These are phyloP conservation scores for Boletus rubescentipes DNA, from an alignment of 768 basidiomycete genomes.

Conservation along the genomic window DNA sequence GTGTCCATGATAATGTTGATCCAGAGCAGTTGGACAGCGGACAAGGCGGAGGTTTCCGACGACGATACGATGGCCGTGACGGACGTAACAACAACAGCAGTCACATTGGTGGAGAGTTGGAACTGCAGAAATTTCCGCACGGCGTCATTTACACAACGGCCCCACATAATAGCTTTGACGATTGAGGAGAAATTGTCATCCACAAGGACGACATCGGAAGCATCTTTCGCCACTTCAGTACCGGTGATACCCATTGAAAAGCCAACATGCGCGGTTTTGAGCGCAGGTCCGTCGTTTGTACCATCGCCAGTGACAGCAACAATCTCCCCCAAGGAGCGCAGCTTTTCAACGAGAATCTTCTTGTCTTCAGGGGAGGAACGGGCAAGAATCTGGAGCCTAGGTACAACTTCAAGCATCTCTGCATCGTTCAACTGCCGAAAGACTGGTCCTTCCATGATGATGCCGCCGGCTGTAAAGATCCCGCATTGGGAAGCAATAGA, in stretches of 20 bases:
- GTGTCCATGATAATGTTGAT: conserved; percentile 99
- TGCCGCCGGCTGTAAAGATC: conserved; percentile 89
- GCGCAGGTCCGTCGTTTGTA: conserved; percentile 95
- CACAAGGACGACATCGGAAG: conserved; percentile 98
- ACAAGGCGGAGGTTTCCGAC: conserved; percentile 79
- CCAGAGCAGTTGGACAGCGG: conserved; percentile 97
- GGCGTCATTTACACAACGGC: conserved; percentile 96
- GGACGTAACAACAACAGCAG: conserved; percentile 92
- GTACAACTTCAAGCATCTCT: conserved; percentile 81
- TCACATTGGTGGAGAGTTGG: conserved; percentile 92
- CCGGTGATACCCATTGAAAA: conserved; percentile 97
- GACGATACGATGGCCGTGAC: conserved; percentile 82
- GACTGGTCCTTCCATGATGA: conserved; percentile 97
- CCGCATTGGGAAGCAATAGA: conserved; percentile 97
- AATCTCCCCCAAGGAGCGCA: conserved; percentile 84
- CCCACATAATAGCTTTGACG: conserved; percentile 98
- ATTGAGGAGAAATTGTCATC: conserved; percentile 96
- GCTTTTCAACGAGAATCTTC: conserved; percentile 85
- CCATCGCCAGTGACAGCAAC: conserved; percentile 98
- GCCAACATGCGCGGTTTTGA: conserved; percentile 94
- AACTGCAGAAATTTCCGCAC: conserved; percentile 98
- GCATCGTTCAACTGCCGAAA: conserved; percentile 75
- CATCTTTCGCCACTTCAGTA: conserved; percentile 98
- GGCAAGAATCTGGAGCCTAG: conserved; percentile 92
- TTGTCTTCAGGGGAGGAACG: conserved; percentile 98